phyloP scores from a whole-genome alignment of 345 rosid genomes.

The Gossypium sturtianum region DNA sequence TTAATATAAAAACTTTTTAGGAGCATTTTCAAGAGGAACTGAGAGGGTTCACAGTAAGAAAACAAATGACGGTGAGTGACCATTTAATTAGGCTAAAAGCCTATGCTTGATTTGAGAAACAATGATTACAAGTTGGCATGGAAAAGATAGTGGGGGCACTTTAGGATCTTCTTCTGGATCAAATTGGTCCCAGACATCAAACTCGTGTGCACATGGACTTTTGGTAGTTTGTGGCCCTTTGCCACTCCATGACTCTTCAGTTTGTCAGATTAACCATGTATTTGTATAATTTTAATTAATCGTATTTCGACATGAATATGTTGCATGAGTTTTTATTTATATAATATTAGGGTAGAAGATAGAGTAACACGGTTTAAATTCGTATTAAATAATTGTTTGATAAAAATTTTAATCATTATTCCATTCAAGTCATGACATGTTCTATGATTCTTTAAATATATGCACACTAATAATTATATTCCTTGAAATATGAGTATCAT shows the following conservation, averaged over 20 bases:
- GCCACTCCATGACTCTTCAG: conserved; percentile 35
- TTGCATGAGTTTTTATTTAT: too few species aligned
- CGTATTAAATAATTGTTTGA: too few species aligned
- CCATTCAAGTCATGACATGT: too few species aligned
- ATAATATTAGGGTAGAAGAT: too few species aligned
- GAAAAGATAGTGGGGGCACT: conserved; percentile 25
- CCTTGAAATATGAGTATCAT: too few species aligned
- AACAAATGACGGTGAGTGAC: neutral
- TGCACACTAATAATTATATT: too few species aligned
- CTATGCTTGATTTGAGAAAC: conserved; percentile 4
- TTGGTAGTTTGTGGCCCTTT: conserved; percentile 46
- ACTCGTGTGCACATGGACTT: conserved; percentile 38
- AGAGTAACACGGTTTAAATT: too few species aligned
- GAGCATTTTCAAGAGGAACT: neutral
- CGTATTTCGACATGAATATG: too few species aligned
- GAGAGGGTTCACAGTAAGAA: neutral
- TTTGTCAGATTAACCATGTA: neutral
- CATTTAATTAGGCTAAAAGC: conserved; percentile 13
- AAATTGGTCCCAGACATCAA: conserved; percentile 35
- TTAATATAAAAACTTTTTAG: neutral
- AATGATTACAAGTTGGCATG: conserved; percentile 17
- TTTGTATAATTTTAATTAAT: neutral
- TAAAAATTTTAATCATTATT: too few species aligned
- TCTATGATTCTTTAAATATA: too few species aligned
- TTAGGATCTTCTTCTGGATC: conserved; percentile 28